phyloP scores from a whole-genome alignment of 257 asterid species.

The Agastache rugosa region DNA sequence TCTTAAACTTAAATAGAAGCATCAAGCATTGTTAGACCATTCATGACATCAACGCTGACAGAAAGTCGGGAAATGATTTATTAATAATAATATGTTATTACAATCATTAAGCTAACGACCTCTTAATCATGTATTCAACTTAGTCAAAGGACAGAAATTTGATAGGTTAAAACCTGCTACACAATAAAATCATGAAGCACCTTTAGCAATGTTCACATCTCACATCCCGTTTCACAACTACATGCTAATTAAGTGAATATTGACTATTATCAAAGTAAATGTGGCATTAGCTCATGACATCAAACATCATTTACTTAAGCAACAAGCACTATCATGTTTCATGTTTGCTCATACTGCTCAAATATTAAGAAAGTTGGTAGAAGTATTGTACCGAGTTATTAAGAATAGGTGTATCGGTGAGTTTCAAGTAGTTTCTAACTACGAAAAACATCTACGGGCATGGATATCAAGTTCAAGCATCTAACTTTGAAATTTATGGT shows the following conservation, averaged over 20 bases:
- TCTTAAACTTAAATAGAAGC: not conserved
- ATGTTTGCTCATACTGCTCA: not conserved
- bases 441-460: not conserved
- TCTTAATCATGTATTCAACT: not conserved
- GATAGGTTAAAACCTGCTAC: not conserved
- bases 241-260: not conserved
- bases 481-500: not conserved
- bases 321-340: not conserved
- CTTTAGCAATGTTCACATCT: not conserved
- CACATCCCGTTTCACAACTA: no score
- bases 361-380: not conserved
- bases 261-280: not conserved
- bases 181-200: not conserved
- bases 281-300: no score
- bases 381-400: not conserved
- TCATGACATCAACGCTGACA: constrained; percentile 16
- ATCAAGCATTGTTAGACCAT: not conserved
- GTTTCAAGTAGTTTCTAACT: constrained; percentile 5
- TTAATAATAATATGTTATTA: not conserved
- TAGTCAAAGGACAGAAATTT: not conserved
- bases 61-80: not conserved
- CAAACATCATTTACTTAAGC: not conserved
- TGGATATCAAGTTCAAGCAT: constrained; percentile 1
- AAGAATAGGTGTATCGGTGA: not conserved
- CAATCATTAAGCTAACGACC: constrained; percentile 18